Conservation (phyloP, 1,284 basidiomycete species). For the Inonotus obliquus region DNA sequence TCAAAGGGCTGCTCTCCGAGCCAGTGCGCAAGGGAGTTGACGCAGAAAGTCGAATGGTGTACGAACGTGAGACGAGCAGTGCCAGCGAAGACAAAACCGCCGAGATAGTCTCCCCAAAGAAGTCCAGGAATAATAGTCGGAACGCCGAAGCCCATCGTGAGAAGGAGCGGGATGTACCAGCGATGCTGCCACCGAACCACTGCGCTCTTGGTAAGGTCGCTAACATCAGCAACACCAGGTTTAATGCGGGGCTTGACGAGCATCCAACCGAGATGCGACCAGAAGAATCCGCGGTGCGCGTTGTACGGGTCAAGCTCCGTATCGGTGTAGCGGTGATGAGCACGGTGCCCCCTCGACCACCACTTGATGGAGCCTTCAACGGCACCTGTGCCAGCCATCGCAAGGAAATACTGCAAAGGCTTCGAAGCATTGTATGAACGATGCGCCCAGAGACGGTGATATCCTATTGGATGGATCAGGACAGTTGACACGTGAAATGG, state of each 20-base stretch:
- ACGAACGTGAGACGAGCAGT: conserved; percentile 80
- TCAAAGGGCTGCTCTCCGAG: conserved; percentile 90
- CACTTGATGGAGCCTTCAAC: conserved; percentile 90
- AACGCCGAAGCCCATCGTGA: conserved; percentile 70
- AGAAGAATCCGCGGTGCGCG: conserved; percentile 78
- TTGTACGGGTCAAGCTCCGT: conserved; percentile 94
- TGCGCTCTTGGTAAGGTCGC: conserved; percentile 73
- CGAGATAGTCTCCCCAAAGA: conserved; percentile 79
- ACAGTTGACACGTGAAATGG: neutral
- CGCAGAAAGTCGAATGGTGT: conserved; percentile 93
- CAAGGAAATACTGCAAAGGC: conserved; percentile 76
- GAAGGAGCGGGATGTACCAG: conserved; percentile 69
- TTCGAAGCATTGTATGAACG: conserved; percentile 85
- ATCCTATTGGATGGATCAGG: conserved; percentile 48
- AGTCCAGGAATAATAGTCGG: conserved; percentile 77
- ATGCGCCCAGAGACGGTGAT: conserved; percentile 93
- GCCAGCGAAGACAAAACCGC: conserved; percentile 86
- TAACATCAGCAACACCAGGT: conserved; percentile 86
- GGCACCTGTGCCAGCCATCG: conserved; percentile 77
- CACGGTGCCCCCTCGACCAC: conserved; percentile 94
- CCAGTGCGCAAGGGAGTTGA: conserved; percentile 95
- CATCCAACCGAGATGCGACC: conserved; percentile 93
- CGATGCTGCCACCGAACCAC: conserved; percentile 87
- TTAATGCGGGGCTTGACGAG: conserved; percentile 83
- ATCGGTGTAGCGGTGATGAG: conserved; percentile 93